Conservation (phyloP, 2,329 filamentous ascomycete species). For the Aspergillus thermomutatus region DNA sequence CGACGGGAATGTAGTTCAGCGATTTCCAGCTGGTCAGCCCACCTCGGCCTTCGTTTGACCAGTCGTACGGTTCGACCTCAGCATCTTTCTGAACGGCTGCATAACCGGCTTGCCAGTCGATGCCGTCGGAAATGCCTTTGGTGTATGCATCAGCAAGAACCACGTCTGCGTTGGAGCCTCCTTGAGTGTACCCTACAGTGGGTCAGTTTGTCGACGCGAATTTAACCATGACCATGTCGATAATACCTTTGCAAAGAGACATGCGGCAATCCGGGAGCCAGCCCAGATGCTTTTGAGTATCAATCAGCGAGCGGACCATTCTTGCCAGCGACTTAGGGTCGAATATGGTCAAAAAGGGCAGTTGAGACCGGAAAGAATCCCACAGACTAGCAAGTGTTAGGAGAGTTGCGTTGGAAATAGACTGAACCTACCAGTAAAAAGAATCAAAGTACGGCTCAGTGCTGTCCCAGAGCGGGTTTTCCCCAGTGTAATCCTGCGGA, state of each 20-base stretch:
- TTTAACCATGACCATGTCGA: not conserved
- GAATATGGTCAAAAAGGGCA: conserved; percentile 65
- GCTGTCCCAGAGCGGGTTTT: conserved; percentile 65
- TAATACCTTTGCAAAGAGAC: conserved; percentile 59
- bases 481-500: conserved; percentile 69
- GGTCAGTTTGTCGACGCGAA: not conserved
- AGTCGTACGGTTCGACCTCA: conserved; percentile 66
- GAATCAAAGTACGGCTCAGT: conserved; percentile 69
- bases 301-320: conserved; percentile 68
- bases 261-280: conserved; percentile 73
- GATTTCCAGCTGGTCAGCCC: conserved; percentile 68
- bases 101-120: conserved; percentile 67
- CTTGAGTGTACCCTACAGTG: conserved; percentile 61
- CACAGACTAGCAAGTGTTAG: conserved; percentile 49
- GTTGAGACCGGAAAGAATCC: conserved; percentile 66
- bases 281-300: conserved; percentile 66
- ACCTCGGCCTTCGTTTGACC: conserved; percentile 66
- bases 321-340: conserved; percentile 60
- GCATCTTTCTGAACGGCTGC: conserved; percentile 68
- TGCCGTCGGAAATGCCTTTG: conserved; percentile 60
- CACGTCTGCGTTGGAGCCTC: conserved; percentile 69
- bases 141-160: conserved; percentile 64
- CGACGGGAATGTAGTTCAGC: conserved; percentile 66
- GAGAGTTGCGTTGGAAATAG: not conserved
- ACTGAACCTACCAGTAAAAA: conserved; percentile 60